phyloP scores from a whole-genome alignment of 1,284 basidiomycete species.

The Mycena citricolor region DNA sequence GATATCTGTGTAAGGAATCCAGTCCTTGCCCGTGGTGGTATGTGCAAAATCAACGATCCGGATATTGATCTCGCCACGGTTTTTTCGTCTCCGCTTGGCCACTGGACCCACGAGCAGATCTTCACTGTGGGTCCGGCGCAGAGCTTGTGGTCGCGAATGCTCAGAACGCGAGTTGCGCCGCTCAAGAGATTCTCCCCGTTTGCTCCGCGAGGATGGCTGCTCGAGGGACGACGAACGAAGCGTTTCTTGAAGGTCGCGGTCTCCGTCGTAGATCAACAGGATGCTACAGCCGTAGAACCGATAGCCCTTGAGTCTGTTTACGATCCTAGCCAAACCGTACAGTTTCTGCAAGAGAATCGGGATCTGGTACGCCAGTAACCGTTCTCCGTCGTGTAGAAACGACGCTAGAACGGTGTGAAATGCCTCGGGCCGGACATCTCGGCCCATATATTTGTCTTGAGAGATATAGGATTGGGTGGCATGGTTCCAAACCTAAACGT shows the following conservation, averaged over 20 bases:
- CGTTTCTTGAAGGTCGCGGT: conserved; percentile 80
- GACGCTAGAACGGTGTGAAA: conserved; percentile 81
- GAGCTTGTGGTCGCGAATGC: conserved; percentile 40
- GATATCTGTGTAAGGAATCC: conserved; percentile 62
- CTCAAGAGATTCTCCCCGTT: conserved; percentile 77
- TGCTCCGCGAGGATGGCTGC: conserved; percentile 67
- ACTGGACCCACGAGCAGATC: conserved; percentile 67
- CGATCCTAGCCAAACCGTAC: conserved; percentile 90
- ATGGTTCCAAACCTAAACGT: conserved; percentile 84
- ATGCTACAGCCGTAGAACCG: conserved; percentile 98
- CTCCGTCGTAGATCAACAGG: conserved; percentile 97
- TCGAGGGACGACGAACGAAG: conserved; percentile 62
- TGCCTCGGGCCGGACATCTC: conserved; percentile 83
- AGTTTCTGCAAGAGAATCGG: conserved; percentile 90
- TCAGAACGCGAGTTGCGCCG: conserved; percentile 42
- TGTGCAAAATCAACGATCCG: conserved; percentile 99
- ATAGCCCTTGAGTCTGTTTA: conserved; percentile 86
- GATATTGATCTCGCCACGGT: conserved; percentile 91
- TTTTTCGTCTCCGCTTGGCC: conserved; percentile 60
- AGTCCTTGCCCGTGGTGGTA: conserved; percentile 95
- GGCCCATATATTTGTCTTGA: conserved; percentile 96
- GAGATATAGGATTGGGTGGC: conserved; percentile 80
- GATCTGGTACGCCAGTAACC: conserved; percentile 88
- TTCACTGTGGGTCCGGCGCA: conserved; percentile 76
- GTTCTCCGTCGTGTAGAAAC: conserved; percentile 86